Conservation (phyloP, 2,329 filamentous ascomycete genomes). For the Penicillium sp. region DNA sequence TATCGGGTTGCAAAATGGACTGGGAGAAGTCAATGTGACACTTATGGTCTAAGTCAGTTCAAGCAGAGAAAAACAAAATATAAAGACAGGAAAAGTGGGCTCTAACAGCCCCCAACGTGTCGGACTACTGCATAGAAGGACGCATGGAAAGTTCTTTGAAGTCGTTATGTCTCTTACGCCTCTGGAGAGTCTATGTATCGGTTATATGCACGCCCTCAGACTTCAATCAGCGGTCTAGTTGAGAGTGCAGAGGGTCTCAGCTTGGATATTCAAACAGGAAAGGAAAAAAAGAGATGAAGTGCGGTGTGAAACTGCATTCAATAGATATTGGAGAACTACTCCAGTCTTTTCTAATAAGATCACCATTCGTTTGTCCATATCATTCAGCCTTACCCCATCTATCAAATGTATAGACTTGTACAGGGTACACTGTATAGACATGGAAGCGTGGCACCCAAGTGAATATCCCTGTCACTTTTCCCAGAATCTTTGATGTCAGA, state of each 20-base stretch:
- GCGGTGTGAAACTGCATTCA: background rate
- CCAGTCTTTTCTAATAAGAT: background rate
- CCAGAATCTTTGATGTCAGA: conserved; percentile 19
- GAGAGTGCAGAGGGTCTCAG: background rate
- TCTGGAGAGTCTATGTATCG: background rate
- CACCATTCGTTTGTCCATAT: background rate
- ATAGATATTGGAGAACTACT: background rate
- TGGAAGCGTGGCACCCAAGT: background rate
- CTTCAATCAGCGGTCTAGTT: conserved; percentile 19
- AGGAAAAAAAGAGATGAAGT: background rate
- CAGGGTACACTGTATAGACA: background rate
- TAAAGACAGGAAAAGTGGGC: conserved; percentile 6
- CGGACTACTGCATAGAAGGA: conserved; percentile 34
- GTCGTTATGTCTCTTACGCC: background rate
- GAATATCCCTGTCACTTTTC: background rate
- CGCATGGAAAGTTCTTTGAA: conserved; percentile 36
- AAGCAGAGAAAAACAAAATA: background rate
- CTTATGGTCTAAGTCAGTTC: conserved; percentile 1
- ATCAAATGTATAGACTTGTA: background rate
- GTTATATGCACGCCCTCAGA: conserved; percentile 5
- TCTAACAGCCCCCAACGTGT: conserved; percentile 22
- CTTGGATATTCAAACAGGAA: background rate
- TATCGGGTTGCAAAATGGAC: conserved; percentile 16
- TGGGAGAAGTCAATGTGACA: conserved; percentile 11
- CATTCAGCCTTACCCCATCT: background rate